Percentiles rank a stretch among this genome's conserved stretches.
Evolutionary conservation across 768 basidiomycete genomes (phyloP).

Genomic region (Vararia minispora): DNA sequence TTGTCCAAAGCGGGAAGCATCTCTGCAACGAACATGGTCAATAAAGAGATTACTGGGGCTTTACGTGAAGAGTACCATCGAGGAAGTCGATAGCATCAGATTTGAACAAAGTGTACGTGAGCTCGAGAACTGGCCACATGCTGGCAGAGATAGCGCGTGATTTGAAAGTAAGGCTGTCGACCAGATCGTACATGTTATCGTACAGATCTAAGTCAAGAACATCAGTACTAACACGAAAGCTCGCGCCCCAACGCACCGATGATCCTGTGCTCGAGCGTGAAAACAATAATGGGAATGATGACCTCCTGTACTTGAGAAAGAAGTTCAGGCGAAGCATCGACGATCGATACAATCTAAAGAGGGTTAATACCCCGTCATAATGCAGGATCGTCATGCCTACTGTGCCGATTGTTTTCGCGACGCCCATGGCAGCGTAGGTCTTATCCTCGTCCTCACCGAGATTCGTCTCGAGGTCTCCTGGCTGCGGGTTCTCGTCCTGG

Average conservation of each 20-base stretch:
- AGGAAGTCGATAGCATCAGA: slow-evolving; percentile 77
- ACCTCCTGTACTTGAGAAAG: slow-evolving; percentile 73
- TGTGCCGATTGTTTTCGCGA: slow-evolving; percentile 76
- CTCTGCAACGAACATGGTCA: slow-evolving; percentile 28
- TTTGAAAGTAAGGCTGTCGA: slow-evolving; percentile 80
- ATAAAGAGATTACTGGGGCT: not conserved
- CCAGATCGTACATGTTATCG: slow-evolving; percentile 79
- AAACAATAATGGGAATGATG: slow-evolving; percentile 64
- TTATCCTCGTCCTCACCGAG: slow-evolving; percentile 68
- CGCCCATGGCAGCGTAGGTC: slow-evolving; percentile 78
- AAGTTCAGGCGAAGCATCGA: slow-evolving; percentile 66
- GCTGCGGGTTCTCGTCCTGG: slow-evolving; percentile 35
- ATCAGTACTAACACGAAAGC: slow-evolving; percentile 1
- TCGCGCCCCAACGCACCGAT: slow-evolving; percentile 40
- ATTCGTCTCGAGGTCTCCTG: slow-evolving; percentile 44
- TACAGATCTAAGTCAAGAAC: slow-evolving; percentile 50
- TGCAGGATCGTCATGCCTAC: slow-evolving; percentile 27
- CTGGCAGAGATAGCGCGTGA: slow-evolving; percentile 60
- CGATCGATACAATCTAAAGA: slow-evolving; percentile 56
- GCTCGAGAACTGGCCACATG: slow-evolving; percentile 84
- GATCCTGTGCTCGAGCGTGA: slow-evolving; percentile 67
- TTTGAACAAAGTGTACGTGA: slow-evolving; percentile 77
- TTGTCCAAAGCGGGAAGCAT: slow-evolving; percentile 87
- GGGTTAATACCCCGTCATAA: not conserved
- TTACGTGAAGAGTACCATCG: slow-evolving; percentile 35